Percentiles rank a stretch among this genome's conserved stretches.
phyloP scores from a whole-genome alignment of 257 asterid genomes.

The Ophiorrhiza pumila region DNA sequence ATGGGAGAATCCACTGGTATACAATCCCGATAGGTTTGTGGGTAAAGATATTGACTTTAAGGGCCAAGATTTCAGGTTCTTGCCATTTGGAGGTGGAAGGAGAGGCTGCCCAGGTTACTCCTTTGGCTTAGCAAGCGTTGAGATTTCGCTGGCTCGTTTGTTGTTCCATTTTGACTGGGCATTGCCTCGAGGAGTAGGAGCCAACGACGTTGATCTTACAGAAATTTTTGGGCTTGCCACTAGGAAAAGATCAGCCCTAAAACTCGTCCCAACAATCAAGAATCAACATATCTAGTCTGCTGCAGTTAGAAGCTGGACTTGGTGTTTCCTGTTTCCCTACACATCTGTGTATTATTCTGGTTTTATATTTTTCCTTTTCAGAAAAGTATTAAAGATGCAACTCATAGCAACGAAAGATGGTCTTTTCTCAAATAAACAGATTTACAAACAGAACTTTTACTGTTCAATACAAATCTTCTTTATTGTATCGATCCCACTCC shows the following conservation, averaged over 20 bases:
- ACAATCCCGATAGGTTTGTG: conserved; percentile 28
- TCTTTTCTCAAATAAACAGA: background rate
- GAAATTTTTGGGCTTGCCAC: conserved; percentile 37
- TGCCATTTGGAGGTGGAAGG: conserved; percentile 42
- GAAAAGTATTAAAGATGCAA: background rate
- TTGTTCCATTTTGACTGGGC: conserved; percentile 33
- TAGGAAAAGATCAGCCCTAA: conserved; percentile 27
- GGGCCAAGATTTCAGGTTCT: conserved; percentile 34
- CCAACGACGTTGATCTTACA: conserved; percentile 21
- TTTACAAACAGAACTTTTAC: conserved; percentile 10
- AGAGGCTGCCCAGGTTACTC: conserved; percentile 42
- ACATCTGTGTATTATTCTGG: no score
- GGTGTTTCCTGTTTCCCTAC: background rate
- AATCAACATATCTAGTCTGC: background rate
- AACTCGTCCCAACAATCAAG: conserved; percentile 27
- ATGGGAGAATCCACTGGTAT: conserved; percentile 28
- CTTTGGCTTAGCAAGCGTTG: conserved; percentile 35
- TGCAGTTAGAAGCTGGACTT: background rate
- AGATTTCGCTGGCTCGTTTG: conserved; percentile 29
- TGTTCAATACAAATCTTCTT: background rate
- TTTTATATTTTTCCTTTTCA: no score
- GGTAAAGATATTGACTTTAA: conserved; percentile 24
- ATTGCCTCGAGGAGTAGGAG: conserved; percentile 26
- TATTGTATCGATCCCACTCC: background rate
- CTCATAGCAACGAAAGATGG: background rate